Evolutionary conservation across 345 rosid species (phyloP), one percentile per base, ranked within the genome.

Genomic region (Aethionema arabicum): DNA sequence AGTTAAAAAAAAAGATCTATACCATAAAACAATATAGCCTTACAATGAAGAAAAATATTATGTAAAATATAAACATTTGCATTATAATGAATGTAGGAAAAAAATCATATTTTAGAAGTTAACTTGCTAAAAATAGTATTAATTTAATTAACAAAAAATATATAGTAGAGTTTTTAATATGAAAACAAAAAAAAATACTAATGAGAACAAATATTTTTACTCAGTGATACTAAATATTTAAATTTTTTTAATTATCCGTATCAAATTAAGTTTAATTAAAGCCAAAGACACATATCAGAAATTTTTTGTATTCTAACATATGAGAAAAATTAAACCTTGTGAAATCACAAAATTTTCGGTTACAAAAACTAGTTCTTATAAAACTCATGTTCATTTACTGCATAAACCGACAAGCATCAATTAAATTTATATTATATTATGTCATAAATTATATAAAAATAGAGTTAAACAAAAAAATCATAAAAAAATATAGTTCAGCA

Each of bases 361-460:
- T 70, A 62, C 68, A 41, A 16, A 55, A 47, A 40, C 36, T 2
- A 45, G 46, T n/a, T 42, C 27, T 48, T 30, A 21, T 11, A 2
- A 36, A 45, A 41, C 11, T 8, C 6, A 71, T 65, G 30, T 29
- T 45, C 45, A 72, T 59, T 44, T 64, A 65, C 39, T 43, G 29
- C 60, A 41, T 59, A 58, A 50, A 16, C 70, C 70, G 70, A 52
- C 66, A 58, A 38, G 52, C 66, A 65, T 59, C 61, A 59, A 50
- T 14, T 56, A 40, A 40, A 63, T n/a, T 62, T 11, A 47, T 6
- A 57, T 39, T 36, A 8, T 63, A 47, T 63, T 63, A 21, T 21
- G 27, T 21, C 27, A 21, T 21, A 21, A 21, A 21, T 21, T 21
- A 21, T 21, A 21, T 21, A 21, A 21, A n/a, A n/a, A n/a, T n/a